Conservation (phyloP, 2,329 filamentous ascomycete species). For the Fusarium buharicum region DNA sequence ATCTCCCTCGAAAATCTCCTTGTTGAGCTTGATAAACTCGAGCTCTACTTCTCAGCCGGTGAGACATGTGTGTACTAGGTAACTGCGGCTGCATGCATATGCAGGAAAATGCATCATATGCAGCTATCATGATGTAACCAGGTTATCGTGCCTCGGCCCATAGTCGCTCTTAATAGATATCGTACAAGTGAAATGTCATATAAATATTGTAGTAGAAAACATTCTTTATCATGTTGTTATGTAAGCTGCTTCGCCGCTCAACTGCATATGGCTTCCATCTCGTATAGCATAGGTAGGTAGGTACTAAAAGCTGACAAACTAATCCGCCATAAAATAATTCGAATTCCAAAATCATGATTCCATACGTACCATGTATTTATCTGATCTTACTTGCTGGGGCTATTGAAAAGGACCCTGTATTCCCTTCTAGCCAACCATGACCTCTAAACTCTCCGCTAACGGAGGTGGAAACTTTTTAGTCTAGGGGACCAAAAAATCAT, state of each 20-base stretch:
- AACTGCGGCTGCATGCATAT: slow-evolving; percentile 20
- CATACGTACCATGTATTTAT: slow-evolving; percentile 9
- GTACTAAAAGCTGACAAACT: neutral
- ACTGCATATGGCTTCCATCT: neutral
- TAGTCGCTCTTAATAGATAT: neutral
- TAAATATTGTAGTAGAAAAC: too few species aligned
- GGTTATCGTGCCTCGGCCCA: neutral
- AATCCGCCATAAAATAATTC: neutral
- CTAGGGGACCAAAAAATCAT: slow-evolving; percentile 35
- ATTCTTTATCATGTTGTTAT: neutral
- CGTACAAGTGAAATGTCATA: neutral
- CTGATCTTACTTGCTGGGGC: slow-evolving; percentile 1
- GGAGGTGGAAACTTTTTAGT: slow-evolving; percentile 11
- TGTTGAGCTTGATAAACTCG: too few species aligned
- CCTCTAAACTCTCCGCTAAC: slow-evolving; percentile 23
- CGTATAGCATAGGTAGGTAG: too few species aligned
- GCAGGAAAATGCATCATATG: slow-evolving; percentile 16
- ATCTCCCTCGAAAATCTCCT: too few species aligned
- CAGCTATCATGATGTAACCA: slow-evolving; percentile 12
- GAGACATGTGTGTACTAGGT: slow-evolving; percentile 14
- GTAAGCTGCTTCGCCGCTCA: slow-evolving; percentile 5
- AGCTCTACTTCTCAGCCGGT: neutral
- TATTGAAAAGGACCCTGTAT: slow-evolving; percentile 2
- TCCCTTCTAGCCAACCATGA: slow-evolving; percentile 6
- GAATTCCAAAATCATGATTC: slow-evolving; percentile 25